Evolutionary conservation across 768 basidiomycete genomes (phyloP), one percentile per base, ranked within the genome.

Genomic region (Leccinum aurantiacum): DNA sequence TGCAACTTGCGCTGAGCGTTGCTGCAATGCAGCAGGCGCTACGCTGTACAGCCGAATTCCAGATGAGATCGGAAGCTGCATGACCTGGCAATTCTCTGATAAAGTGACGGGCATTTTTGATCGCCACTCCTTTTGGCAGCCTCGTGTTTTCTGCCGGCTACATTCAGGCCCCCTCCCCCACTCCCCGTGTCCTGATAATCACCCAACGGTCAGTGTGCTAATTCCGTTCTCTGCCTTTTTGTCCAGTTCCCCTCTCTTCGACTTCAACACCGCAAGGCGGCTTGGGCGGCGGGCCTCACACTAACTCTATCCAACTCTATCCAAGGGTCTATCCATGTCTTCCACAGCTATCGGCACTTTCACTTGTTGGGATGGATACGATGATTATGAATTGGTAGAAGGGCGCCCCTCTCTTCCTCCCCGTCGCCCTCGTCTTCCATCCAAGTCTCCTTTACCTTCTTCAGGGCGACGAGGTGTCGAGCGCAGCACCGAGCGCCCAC

Each of bases 331-430:
- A 52, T 52, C 51, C 65, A 73, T 74, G 69, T 70, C 73, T 44
- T 73, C 71, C 62, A 73, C 71, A 33, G 73, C 65, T 53, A 71
- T 66, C 13, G 71, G 73, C 48, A 75, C 71, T 10, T 73, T 73
- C 73, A 69, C 71, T 9, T 74, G 71, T 25, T 73, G 67, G 69
- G 71, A 73, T 46, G 69, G 67, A 54, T 73, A 74, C 53, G 71
- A 73, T 33, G 62, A 52, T 27, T 71, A 57, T 57, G 64, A 73
- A 61, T 50, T 65, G n/a, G 65, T 65, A 48, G 67, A 64, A 35
- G 64, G 67, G 13, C 64, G 37, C 4, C 49, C 61, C 27, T 37
- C 62, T 53, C 62, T 56, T 53, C 63, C 60, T 58, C 63, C 64
- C 25, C 69, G 57, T 53, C 65, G 69, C 46, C 29, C 69, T 38